Conservation (phyloP, 192 early-diverging fungal species). For the Lunasporangiospora selenospora region DNA sequence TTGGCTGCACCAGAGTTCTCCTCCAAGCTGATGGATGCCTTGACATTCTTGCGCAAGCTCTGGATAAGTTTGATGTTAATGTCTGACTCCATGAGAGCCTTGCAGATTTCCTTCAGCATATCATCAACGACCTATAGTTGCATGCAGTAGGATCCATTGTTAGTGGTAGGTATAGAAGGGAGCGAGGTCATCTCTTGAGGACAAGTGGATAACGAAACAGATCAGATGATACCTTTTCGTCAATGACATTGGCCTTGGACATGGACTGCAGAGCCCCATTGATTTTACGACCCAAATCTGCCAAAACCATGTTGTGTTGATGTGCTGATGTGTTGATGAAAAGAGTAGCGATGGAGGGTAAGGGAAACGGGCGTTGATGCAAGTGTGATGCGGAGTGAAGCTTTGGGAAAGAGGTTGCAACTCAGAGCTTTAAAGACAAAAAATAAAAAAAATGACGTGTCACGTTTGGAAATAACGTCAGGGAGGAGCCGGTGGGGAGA, state of each 20-base stretch:
- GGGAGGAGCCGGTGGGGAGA: too few relatives aligned
- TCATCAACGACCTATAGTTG: slow-evolving; percentile 69
- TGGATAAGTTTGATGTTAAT: slow-evolving; percentile 90
- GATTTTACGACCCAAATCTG: slow-evolving; percentile 90
- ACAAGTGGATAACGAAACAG: neutral
- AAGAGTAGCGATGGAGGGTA: neutral
- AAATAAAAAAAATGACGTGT: neutral
- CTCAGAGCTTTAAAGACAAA: too few relatives aligned
- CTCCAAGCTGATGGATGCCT: slow-evolving; percentile 80
- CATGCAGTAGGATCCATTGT: neutral
- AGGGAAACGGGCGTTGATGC: neutral
- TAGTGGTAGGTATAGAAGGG: neutral
- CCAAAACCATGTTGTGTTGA: slow-evolving; percentile 78
- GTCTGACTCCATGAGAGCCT: slow-evolving; percentile 89
- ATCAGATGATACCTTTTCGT: slow-evolving; percentile 70
- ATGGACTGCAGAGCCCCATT: slow-evolving; percentile 82
- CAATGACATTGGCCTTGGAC: slow-evolving; percentile 85
- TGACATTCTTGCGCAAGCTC: slow-evolving; percentile 85
- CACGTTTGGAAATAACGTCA: too few relatives aligned
- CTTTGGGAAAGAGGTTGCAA: neutral
- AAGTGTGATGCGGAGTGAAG: neutral
- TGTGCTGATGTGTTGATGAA: slow-evolving; percentile 2
- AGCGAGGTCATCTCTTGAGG: neutral
- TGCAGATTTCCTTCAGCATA: slow-evolving; percentile 84
- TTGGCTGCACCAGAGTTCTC: slow-evolving; percentile 82